Percentiles rank a stretch among this genome's conserved stretches.
Conservation (phyloP, 2,329 filamentous ascomycete species). For the Aspergillus persii region DNA sequence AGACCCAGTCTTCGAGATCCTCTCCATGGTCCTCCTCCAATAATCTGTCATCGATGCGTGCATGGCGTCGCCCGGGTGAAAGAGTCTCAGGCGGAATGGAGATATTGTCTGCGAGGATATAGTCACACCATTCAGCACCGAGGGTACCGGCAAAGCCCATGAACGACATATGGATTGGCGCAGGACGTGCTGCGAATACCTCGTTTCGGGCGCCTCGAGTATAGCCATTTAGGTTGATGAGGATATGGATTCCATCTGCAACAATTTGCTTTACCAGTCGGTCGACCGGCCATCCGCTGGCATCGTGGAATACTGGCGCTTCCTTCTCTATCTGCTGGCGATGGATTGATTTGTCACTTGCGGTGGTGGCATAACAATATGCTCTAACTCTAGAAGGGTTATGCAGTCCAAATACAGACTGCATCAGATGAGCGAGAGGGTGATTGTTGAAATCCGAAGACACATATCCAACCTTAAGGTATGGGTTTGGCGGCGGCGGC, state of each 20-base stretch:
- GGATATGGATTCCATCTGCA: slow-evolving; percentile 83
- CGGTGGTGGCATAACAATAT: slow-evolving; percentile 92
- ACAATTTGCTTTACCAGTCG: slow-evolving; percentile 82
- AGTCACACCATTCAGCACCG: slow-evolving; percentile 98
- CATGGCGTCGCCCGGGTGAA: slow-evolving; percentile 73
- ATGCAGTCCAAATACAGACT: slow-evolving; percentile 95
- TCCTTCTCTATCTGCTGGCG: slow-evolving; percentile 90
- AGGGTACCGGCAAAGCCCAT: slow-evolving; percentile 98
- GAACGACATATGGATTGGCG: slow-evolving; percentile 98
- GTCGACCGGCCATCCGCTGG: slow-evolving; percentile 81
- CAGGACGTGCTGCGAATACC: slow-evolving; percentile 89
- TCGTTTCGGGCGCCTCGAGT: slow-evolving; percentile 96
- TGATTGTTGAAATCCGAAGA: slow-evolving; percentile 99
- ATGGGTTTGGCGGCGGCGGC: slow-evolving; percentile 74
- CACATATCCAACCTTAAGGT: slow-evolving; percentile 90
- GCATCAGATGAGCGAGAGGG: slow-evolving; percentile 94
- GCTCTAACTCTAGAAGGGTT: slow-evolving; percentile 71
- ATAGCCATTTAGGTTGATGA: slow-evolving; percentile 98
- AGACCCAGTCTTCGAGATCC: slow-evolving; percentile 79
- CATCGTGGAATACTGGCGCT: slow-evolving; percentile 86
- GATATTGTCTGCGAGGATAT: slow-evolving; percentile 84
- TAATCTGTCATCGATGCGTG: slow-evolving; percentile 67
- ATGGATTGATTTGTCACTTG: slow-evolving; percentile 84
- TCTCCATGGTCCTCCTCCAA: slow-evolving; percentile 65
- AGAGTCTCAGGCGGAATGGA: slow-evolving; percentile 81